Conservation (phyloP, 1,139 yeast genomes). For the Candida buenavistaensis region DNA sequence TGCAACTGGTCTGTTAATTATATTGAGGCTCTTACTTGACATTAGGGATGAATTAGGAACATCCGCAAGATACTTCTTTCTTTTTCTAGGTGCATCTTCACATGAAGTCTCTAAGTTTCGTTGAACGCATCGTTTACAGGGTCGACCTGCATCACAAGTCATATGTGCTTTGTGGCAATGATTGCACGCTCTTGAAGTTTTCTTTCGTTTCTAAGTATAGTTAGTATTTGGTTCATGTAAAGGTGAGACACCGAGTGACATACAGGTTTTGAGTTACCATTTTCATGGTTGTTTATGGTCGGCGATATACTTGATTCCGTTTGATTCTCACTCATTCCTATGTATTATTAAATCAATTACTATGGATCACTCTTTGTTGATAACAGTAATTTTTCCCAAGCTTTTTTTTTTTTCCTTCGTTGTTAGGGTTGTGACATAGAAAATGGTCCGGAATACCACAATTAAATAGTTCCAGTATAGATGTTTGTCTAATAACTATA, state of each 20-base stretch:
- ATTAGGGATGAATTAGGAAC: slow-evolving; percentile 33
- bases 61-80: slow-evolving; percentile 74
- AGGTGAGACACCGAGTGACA: neutral
- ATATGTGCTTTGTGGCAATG: slow-evolving; percentile 87
- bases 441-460: too few species aligned
- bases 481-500: too few species aligned
- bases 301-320: too few species aligned
- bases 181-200: slow-evolving; percentile 79
- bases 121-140: slow-evolving; percentile 76
- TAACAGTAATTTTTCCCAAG: too few species aligned
- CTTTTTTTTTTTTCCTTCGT: too few species aligned
- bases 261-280: too few species aligned
- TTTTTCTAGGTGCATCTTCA: slow-evolving; percentile 86
- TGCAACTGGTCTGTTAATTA: neutral
- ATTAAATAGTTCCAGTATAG: too few species aligned
- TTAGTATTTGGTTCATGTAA: slow-evolving; percentile 6
- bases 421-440: too few species aligned
- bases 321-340: too few species aligned
- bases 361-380: too few species aligned
- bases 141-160: slow-evolving; percentile 80
- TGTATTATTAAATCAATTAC: too few species aligned
- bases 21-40: slow-evolving; percentile 5
- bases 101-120: slow-evolving; percentile 74
- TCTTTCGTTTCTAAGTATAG: slow-evolving; percentile 39
- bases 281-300: too few species aligned